A percentile compares a stretch with the other conserved stretches of the same genome.
Evolutionary conservation across 345 rosid genomes (phyloP).

Genomic region (Clausena lansium): DNA sequence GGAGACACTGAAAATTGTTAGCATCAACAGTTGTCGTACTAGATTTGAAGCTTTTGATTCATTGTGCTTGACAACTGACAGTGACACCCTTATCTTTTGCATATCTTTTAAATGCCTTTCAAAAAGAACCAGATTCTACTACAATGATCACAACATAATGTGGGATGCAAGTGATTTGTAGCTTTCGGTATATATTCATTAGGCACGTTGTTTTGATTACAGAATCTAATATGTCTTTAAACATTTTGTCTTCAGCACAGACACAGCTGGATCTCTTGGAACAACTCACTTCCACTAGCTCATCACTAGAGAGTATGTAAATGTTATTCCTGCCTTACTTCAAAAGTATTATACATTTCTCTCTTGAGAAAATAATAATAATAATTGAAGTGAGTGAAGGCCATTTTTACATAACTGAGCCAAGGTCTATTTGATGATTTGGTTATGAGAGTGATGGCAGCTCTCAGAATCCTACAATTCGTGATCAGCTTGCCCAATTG

Average conservation of each 20-base stretch:
- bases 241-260: conserved; percentile 50
- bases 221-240: not conserved
- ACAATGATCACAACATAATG: not conserved
- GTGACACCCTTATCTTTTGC: not conserved
- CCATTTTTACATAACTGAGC: not conserved
- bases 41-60: not conserved
- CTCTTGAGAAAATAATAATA: not conserved
- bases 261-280: conserved; percentile 69
- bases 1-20: no score
- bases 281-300: conserved; percentile 56
- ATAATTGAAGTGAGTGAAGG: not conserved
- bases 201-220: not conserved
- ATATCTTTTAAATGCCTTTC: not conserved
- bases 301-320: conserved; percentile 52
- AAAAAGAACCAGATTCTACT: not conserved
- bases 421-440: conserved; percentile 16
- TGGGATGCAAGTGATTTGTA: not conserved
- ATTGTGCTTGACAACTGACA: not conserved
- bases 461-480: conserved; percentile 42
- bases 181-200: not conserved
- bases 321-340: no score
- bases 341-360: conserved; percentile 1
- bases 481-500: conserved; percentile 62
- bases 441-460: conserved; percentile 61
- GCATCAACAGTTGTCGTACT: not conserved